A percentile compares a stretch with the other conserved stretches of the same genome.
These are phyloP conservation scores for Colletotrichum gloeosporioides DNA, from an alignment of 2,329 filamentous ascomycete species.

Conservation along the genomic window DNA sequence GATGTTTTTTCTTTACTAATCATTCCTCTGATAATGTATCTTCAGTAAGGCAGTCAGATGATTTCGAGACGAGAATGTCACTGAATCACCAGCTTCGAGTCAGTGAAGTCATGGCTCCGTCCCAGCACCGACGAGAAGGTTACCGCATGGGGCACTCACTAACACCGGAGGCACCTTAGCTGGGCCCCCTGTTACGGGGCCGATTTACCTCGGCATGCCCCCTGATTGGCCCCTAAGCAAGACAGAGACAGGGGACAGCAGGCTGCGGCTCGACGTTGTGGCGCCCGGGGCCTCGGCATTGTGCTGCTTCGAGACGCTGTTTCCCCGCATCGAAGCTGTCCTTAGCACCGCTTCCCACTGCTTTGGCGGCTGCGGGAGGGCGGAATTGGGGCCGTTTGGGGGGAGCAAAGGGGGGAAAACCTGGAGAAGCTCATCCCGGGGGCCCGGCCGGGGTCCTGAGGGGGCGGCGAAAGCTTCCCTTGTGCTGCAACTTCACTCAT, in stretches of 20 bases:
- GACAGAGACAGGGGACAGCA: not conserved
- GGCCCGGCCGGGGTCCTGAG: not conserved
- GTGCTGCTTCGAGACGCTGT: not conserved
- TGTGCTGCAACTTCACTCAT: not conserved
- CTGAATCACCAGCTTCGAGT: constrained; percentile 1
- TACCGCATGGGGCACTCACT: not conserved
- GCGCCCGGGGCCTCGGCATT: constrained; percentile 19
- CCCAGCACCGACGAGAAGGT: constrained; percentile 12
- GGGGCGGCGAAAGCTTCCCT: constrained; percentile 13
- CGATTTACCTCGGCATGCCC: constrained; percentile 15
- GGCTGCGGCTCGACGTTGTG: not conserved
- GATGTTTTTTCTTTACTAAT: not conserved
- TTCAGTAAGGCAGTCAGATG: not conserved
- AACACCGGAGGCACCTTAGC: not conserved
- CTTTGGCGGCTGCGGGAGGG: not conserved
- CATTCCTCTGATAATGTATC: not conserved
- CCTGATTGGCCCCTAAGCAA: not conserved
- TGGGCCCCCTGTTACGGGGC: not conserved
- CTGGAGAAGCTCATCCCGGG: constrained; percentile 21
- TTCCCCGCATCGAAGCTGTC: not conserved
- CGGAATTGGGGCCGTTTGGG: constrained; percentile 7
- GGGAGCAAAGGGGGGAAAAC: not conserved
- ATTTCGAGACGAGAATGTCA: not conserved
- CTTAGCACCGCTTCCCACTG: not conserved
- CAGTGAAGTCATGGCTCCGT: not conserved